These are phyloP conservation scores for Calonectria fujianensis DNA, from an alignment of 2,329 filamentous ascomycete genomes.

Conservation along the genomic window DNA sequence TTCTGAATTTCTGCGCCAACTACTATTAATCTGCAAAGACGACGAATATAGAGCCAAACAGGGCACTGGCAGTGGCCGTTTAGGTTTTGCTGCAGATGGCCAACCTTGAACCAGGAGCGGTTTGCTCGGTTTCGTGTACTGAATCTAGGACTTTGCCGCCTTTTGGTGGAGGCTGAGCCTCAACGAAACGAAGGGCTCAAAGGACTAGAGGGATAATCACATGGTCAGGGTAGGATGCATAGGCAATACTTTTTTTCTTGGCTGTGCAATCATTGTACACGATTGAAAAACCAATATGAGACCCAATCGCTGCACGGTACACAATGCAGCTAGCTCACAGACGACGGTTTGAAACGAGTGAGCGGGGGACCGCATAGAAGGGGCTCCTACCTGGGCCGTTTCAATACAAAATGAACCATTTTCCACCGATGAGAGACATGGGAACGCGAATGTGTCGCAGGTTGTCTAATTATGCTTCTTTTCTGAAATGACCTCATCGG, in stretches of 20 bases:
- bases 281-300: slow-evolving; percentile 3
- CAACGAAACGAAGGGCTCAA: background rate
- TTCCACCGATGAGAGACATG: slow-evolving; percentile 3
- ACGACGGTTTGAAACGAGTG: slow-evolving; percentile 33
- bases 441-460: background rate
- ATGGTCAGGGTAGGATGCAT: background rate
- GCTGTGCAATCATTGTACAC: slow-evolving; percentile 4
- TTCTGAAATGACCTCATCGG: slow-evolving; percentile 52
- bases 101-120: background rate
- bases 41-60: background rate
- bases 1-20: background rate
- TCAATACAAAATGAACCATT: slow-evolving; percentile 27
- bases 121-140: slow-evolving; percentile 26
- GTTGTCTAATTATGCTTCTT: slow-evolving; percentile 14
- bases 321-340: slow-evolving; percentile 22
- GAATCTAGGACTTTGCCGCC: slow-evolving; percentile 34
- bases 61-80: background rate
- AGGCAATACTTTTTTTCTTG: background rate
- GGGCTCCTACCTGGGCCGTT: slow-evolving; percentile 4
- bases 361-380: slow-evolving; percentile 21
- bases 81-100: background rate
- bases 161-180: background rate
- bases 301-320: slow-evolving; percentile 4
- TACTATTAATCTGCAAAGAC: background rate
- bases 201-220: background rate